Conservation (phyloP, 352 stramenopile genomes). For the Pythium aristosporum region DNA sequence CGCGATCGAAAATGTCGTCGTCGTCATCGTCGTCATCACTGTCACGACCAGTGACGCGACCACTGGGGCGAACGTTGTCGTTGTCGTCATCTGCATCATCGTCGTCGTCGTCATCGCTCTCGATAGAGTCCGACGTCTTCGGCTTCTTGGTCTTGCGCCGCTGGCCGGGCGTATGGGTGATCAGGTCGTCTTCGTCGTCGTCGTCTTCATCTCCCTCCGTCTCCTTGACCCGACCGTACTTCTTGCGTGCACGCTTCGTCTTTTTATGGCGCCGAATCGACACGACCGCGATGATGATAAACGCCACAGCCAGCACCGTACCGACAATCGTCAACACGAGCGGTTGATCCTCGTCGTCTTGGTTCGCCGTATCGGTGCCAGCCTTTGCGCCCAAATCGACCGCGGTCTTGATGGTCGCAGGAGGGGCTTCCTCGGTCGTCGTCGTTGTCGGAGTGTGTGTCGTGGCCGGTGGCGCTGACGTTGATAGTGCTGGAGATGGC, state of each 20-base stretch:
- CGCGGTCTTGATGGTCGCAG: not conserved
- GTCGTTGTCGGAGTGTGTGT: slow-evolving; percentile 6
- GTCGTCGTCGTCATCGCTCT: slow-evolving; percentile 32
- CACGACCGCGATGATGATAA: slow-evolving; percentile 61
- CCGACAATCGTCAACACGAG: slow-evolving; percentile 77
- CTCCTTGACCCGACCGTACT: slow-evolving; percentile 69
- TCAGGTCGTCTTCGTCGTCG: slow-evolving; percentile 57
- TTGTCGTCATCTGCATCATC: slow-evolving; percentile 42
- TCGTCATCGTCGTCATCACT: slow-evolving; percentile 52
- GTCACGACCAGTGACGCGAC: slow-evolving; percentile 39
- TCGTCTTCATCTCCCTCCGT: slow-evolving; percentile 42
- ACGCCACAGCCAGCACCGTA: slow-evolving; percentile 65
- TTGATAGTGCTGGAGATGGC: not conserved
- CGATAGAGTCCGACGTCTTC: slow-evolving; percentile 24
- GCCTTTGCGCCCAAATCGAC: slow-evolving; percentile 1
- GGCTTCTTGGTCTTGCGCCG: slow-evolving; percentile 35
- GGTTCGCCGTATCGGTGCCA: slow-evolving; percentile 10
- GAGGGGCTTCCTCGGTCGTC: not conserved
- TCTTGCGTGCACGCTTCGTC: slow-evolving; percentile 41
- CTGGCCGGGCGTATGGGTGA: slow-evolving; percentile 22
- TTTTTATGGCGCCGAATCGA: slow-evolving; percentile 64
- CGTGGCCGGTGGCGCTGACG: slow-evolving; percentile 3
- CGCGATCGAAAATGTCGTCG: slow-evolving; percentile 70
- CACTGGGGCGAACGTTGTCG: slow-evolving; percentile 45
- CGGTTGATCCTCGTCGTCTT: slow-evolving; percentile 42